phyloP scores from a whole-genome alignment of 768 basidiomycete species.

The Agaricus subrufescens region DNA sequence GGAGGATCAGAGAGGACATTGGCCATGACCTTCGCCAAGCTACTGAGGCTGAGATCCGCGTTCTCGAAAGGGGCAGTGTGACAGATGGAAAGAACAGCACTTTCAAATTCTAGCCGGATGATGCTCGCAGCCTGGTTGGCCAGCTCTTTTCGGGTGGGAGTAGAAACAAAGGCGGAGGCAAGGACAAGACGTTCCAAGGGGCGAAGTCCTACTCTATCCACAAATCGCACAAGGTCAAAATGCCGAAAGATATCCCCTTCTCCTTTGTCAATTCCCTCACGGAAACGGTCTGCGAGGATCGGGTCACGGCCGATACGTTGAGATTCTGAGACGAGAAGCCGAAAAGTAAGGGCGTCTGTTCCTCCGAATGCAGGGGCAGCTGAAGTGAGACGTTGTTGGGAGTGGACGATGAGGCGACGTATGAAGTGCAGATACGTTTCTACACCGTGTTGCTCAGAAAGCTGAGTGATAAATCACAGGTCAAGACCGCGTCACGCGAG shows the following conservation, averaged over 20 bases:
- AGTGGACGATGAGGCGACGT: conserved; percentile 88
- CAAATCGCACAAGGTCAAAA: conserved; percentile 81
- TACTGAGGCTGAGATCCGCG: conserved; percentile 68
- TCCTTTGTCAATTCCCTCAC: conserved; percentile 84
- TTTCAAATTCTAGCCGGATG: conserved; percentile 76
- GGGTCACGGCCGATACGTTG: conserved; percentile 89
- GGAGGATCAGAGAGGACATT: conserved; percentile 73
- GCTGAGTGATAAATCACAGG: conserved; percentile 39
- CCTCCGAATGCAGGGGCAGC: conserved; percentile 63
- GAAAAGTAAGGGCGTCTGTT: conserved; percentile 77
- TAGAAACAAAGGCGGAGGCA: conserved; percentile 66
- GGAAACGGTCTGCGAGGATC: conserved; percentile 84
- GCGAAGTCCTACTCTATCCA: conserved; percentile 75
- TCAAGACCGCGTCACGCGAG: not conserved
- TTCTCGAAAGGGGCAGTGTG: conserved; percentile 81
- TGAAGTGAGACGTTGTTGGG: conserved; percentile 64
- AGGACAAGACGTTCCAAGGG: conserved; percentile 78
- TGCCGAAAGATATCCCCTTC: conserved; percentile 80
- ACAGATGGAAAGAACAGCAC: conserved; percentile 68
- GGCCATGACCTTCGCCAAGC: conserved; percentile 74
- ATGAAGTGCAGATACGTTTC: conserved; percentile 98
- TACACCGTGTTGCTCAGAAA: conserved; percentile 94
- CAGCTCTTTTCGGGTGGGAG: conserved; percentile 50
- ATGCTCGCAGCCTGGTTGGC: conserved; percentile 63
- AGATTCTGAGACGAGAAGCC: conserved; percentile 82